Base-by-base conservation (phyloP, 106 monocot genomes). In the Phalaenopsis aphrodite region DNA sequence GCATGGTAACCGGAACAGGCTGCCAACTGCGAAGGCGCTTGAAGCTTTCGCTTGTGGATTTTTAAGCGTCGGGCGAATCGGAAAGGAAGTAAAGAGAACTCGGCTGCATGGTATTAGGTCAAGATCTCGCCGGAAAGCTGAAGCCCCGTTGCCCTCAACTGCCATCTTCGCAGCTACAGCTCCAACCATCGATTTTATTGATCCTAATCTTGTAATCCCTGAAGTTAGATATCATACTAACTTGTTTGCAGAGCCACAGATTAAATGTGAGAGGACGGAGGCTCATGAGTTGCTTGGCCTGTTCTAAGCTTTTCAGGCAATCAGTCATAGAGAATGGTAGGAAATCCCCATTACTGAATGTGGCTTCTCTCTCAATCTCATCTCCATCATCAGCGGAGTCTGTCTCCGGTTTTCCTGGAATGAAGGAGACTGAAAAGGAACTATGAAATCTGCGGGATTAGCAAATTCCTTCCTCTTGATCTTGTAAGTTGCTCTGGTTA, bases 31-130 rank as follows among this genome's bases (percentile, higher is more conserved):
- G 12, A 90, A 79, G 82, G 98, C 93, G 23, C 80, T 99, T 46
- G 98, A 99, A 87, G 92, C 98, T 65, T 85, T 99, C 81, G 94
- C 90, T 6, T 87, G 89, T 77, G 98, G 98, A 23, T 93, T 91
- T 45, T 72, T 94, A 19, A 71, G 15, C 36, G 6, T 71, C 39
- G 71, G 71, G 1, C 36, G 71, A 30, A 41, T 11, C 0, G 71
- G 38, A 15, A 41, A 36, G 36, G 58, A 36, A 17, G 42, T 17
- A 8, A 83, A 78, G 15, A 24, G 71, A 38, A 39, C 77, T 41
- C 39, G 41, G 9, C 39, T 77, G 39, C 37, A 75, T 46, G 75
- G 65, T 45, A 65, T 79, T 65, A 41, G 61, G 55, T 79, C 78
- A 45, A 88, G 87, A 76, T 69, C 85, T 3, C 82, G 84, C 12